phyloP scores from a whole-genome alignment of 768 basidiomycete genomes.

The Crepidotus variabilis region DNA sequence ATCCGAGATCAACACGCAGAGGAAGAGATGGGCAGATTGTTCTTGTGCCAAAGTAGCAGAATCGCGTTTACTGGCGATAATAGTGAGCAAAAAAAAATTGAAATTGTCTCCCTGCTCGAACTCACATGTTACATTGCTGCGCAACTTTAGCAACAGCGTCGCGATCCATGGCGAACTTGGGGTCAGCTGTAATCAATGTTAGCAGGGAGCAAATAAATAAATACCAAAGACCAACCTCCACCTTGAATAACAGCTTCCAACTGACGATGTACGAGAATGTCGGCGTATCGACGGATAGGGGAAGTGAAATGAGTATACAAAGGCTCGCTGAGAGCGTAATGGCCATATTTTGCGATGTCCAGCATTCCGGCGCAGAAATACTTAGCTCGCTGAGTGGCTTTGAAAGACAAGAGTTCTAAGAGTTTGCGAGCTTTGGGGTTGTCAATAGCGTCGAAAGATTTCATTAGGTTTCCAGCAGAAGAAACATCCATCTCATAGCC shows the following conservation, averaged over 20 bases:
- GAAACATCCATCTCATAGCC: conserved; percentile 81
- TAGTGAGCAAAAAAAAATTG: conserved; percentile 1
- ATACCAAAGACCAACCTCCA: conserved; percentile 43
- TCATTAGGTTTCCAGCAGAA: conserved; percentile 79
- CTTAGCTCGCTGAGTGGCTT: conserved; percentile 93
- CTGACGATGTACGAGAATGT: conserved; percentile 94
- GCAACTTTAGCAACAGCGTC: conserved; percentile 97
- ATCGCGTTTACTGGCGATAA: conserved; percentile 69
- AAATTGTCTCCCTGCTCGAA: conserved; percentile 5
- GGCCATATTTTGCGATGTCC: conserved; percentile 96
- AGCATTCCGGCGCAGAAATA: conserved; percentile 99
- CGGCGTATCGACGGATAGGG: conserved; percentile 91
- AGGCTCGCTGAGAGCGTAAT: conserved; percentile 87
- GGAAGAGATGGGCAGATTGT: conserved; percentile 92
- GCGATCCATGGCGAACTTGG: conserved; percentile 95
- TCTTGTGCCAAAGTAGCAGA: conserved; percentile 92
- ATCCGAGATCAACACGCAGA: conserved; percentile 92
- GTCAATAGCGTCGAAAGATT: conserved; percentile 69
- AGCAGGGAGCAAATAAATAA: conserved; percentile 1
- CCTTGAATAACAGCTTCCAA: conserved; percentile 83
- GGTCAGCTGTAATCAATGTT: conserved; percentile 44
- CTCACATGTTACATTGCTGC: conserved; percentile 96
- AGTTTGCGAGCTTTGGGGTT: conserved; percentile 73
- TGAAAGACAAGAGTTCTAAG: conserved; percentile 80
- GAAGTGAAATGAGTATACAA: conserved; percentile 94